Evolutionary conservation across 2,329 filamentous ascomycete species (phyloP).

Genomic region (Botrytis hyacinthi): DNA sequence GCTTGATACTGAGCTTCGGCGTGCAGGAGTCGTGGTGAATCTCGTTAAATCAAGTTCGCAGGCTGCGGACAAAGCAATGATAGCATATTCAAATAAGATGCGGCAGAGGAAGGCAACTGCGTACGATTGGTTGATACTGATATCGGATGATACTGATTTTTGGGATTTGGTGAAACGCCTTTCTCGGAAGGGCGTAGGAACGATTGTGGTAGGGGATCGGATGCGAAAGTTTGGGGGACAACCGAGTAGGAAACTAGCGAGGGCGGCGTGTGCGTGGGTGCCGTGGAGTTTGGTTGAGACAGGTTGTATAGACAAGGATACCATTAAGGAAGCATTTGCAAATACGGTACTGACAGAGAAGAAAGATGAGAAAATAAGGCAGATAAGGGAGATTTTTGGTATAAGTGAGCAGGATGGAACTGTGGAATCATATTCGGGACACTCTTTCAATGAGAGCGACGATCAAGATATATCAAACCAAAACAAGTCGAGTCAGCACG

Average conservation of each 20-base stretch:
- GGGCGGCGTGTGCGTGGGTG: not conserved
- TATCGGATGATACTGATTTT: conserved; percentile 7
- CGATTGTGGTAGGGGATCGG: not conserved
- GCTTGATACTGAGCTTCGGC: not conserved
- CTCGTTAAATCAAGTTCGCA: not conserved
- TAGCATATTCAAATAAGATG: not conserved
- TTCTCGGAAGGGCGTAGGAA: not conserved
- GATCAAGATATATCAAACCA: not conserved
- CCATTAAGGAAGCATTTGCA: not conserved
- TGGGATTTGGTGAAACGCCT: not conserved
- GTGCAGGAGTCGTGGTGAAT: not conserved
- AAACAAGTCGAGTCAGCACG: not conserved
- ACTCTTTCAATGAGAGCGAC: not conserved
- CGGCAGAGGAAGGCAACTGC: not conserved
- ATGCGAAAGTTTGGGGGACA: not conserved
- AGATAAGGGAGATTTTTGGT: not conserved
- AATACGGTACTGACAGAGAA: not conserved
- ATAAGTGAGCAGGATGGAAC: not conserved
- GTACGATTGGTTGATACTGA: conserved; percentile 7
- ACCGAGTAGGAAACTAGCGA: not conserved
- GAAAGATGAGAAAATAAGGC: not conserved
- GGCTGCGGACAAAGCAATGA: not conserved
- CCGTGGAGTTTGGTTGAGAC: not conserved
- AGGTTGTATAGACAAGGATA: not conserved
- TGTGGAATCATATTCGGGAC: not conserved